Percentiles rank a stretch among this genome's conserved stretches.
phyloP scores from a whole-genome alignment of 495 filamentous ascomycete genomes.

The Chaetomium tenue region DNA sequence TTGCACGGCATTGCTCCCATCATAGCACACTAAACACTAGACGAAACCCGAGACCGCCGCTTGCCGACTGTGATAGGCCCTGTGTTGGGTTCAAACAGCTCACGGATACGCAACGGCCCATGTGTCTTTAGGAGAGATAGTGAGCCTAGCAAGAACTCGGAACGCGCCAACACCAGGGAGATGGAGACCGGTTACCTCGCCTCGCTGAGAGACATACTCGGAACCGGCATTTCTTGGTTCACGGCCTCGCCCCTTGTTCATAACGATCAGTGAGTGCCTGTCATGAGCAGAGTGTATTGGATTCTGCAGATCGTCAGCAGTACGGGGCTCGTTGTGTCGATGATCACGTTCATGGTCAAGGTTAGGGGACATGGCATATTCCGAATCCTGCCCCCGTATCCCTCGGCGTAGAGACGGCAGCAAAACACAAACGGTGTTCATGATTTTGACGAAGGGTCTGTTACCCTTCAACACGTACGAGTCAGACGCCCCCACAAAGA shows the following conservation, averaged over 20 bases:
- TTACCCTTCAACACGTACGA: slow-evolving; percentile 34
- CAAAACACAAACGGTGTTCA: too few relatives aligned
- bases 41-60: too few relatives aligned
- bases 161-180: slow-evolving; percentile 60
- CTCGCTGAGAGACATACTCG: slow-evolving; percentile 58
- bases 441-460: not conserved
- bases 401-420: not conserved
- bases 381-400: not conserved
- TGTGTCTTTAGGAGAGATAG: too few relatives aligned
- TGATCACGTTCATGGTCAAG: slow-evolving; percentile 64
- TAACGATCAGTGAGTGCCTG: slow-evolving; percentile 35
- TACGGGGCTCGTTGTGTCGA: slow-evolving; percentile 59
- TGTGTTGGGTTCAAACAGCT: too few relatives aligned
- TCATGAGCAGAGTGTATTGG: slow-evolving; percentile 61
- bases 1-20: not conserved
- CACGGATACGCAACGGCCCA: slow-evolving; percentile 47
- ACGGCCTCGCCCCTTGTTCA: slow-evolving; percentile 61
- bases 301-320: slow-evolving; percentile 67
- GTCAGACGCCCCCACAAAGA: slow-evolving; percentile 50
- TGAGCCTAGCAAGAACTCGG: slow-evolving; percentile 31
- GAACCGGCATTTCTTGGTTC: slow-evolving; percentile 67
- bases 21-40: too few relatives aligned
- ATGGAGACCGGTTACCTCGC: slow-evolving; percentile 69
- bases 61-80: too few relatives aligned
- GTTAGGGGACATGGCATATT: slow-evolving; percentile 55